Base-by-base conservation (phyloP, 2,329 filamentous ascomycete species). In the Trichoderma asperellum region DNA sequence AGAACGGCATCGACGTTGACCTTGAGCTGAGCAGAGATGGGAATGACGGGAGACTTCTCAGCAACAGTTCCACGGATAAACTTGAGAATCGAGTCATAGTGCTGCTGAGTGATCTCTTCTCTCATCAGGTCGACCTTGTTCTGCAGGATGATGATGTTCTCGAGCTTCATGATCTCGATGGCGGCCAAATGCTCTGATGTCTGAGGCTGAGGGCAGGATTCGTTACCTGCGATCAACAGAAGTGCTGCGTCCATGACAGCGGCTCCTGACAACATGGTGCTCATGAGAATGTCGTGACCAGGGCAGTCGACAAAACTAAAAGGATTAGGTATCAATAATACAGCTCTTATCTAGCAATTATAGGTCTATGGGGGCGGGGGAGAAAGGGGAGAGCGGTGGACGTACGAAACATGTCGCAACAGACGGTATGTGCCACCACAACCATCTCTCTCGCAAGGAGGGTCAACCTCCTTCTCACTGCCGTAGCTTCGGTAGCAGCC, bases 261-360 rank as follows among this genome's bases (percentile, higher is more conserved):
- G 76, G 96, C 96, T 78, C 96, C 96, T 79, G 96, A 99, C 87
- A 99, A 91, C 96, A 99, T 99, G 77, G 96, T 99, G 84, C 95
- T 98, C 96, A 99, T 99, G 81, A 99, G 94, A 94, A 99, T 99
- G 84, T 99, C 96, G 92, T 99, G 96, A 82, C 96, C 96, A 69
- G 96, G 96, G 87, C 96, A 98, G 83, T 98, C 96, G 75, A 98
- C 96, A 81, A 98, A 99, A 18, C 93, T 95, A 74, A 3, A 57
- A 21, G 75, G 21, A 52, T 35, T 1, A 61, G 37, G 14, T 43
- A 60, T 66, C 55, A 70, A 16, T 32, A 53, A 35, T n/a, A n/a
- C 65, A 65, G 57, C 14, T 18, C 40, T 52, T 14, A 29, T 58
- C 8, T 52, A 8, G 16, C 24, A 52, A 21, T 40, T 29, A 11